These are phyloP conservation scores for Citrus mangshanensis DNA, from an alignment of 345 rosid species.

Conservation along the genomic window DNA sequence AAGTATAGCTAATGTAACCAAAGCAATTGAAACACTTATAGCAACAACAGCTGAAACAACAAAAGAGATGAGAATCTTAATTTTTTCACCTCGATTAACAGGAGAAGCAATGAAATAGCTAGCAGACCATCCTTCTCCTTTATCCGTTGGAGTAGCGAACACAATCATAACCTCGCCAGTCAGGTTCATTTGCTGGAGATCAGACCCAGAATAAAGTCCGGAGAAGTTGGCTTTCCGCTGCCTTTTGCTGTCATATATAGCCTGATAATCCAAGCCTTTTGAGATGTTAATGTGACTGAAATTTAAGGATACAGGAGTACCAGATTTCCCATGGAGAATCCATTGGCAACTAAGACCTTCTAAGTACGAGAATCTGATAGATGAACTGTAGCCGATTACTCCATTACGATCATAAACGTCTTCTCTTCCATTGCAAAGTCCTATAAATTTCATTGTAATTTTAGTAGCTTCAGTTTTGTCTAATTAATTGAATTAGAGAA, in stretches of 20 bases:
- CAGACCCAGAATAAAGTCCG: not conserved
- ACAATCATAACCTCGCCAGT: conserved; percentile 16
- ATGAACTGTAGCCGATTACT: conserved; percentile 8
- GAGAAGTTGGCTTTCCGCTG: conserved; percentile 23
- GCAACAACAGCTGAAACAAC: not conserved
- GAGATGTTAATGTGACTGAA: conserved; percentile 26
- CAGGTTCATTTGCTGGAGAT: conserved; percentile 16
- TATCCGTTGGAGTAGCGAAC: conserved; percentile 17
- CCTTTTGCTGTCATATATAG: conserved; percentile 6
- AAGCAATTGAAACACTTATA: conserved; percentile 9
- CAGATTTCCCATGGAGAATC: conserved; percentile 28
- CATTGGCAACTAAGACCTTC: conserved; percentile 21
- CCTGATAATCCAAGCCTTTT: conserved; percentile 18
- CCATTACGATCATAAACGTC: conserved; percentile 13
- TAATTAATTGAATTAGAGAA: not conserved
- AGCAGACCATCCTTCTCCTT: conserved; percentile 14
- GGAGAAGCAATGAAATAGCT: conserved; percentile 17
- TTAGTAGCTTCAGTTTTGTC: not conserved
- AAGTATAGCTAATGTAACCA: conserved; percentile 14
- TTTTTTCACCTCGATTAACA: not conserved
- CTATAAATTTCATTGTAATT: not conserved
- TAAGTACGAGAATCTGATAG: not conserved
- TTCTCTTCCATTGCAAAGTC: conserved; percentile 23
- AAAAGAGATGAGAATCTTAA: not conserved
- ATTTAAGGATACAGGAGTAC: conserved; percentile 12